A percentile compares a stretch with the other conserved stretches of the same genome.
phyloP scores from a whole-genome alignment of 2,329 filamentous ascomycete species.

The Pseudogymnoascus sp. region DNA sequence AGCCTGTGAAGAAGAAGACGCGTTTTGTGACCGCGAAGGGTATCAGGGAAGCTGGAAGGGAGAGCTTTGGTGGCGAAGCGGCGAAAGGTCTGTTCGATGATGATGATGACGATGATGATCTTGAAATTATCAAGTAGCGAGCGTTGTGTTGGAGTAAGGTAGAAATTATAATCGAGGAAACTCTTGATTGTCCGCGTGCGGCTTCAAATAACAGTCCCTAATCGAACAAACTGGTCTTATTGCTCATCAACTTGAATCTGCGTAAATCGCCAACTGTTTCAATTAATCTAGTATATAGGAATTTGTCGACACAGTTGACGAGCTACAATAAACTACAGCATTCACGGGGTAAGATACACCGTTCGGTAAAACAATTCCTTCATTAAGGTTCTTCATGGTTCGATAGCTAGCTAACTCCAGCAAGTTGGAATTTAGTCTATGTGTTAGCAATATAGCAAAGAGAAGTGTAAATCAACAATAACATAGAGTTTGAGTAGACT shows the following conservation, averaged over 20 bases:
- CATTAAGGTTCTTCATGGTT: background rate
- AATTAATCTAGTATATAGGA: background rate
- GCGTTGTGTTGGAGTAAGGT: background rate
- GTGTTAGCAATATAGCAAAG: background rate
- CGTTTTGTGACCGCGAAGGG: slow-evolving; percentile 72
- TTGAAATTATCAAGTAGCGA: slow-evolving; percentile 23
- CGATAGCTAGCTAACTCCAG: background rate
- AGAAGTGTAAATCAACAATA: background rate
- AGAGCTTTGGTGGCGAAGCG: slow-evolving; percentile 56
- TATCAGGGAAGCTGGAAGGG: slow-evolving; percentile 66
- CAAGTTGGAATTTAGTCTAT: background rate
- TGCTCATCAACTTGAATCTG: background rate
- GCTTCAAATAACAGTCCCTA: background rate
- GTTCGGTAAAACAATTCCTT: background rate
- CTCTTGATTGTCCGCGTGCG: background rate
- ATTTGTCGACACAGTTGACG: background rate
- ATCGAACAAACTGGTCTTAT: background rate
- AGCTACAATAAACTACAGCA: background rate
- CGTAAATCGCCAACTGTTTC: background rate
- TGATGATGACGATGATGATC: slow-evolving; percentile 25
- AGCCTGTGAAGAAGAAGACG: slow-evolving; percentile 57
- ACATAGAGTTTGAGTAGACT: background rate
- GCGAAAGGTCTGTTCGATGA: slow-evolving; percentile 16
- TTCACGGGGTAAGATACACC: background rate
- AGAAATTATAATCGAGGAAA: background rate